Percentiles rank a stretch among this genome's conserved stretches.
phyloP scores from a whole-genome alignment of 208 protist genomes.

The Naegleria lovaniensis region DNA sequence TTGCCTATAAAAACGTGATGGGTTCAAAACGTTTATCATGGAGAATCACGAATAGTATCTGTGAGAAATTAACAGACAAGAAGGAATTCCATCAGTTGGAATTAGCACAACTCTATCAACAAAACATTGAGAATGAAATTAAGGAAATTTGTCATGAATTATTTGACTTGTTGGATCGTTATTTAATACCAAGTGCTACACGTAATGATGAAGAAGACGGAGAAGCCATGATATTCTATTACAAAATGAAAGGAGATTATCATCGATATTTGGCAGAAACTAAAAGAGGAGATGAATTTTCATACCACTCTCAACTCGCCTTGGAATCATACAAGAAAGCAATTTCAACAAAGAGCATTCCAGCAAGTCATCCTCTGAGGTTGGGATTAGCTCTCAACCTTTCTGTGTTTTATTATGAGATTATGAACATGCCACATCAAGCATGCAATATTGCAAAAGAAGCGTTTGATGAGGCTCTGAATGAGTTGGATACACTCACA shows the following conservation, averaged over 20 bases:
- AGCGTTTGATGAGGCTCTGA: neutral
- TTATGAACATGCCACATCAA: neutral
- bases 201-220: neutral
- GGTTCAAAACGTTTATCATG: slow-evolving; percentile 95
- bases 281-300: neutral
- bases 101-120: neutral
- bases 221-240: neutral
- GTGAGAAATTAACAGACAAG: slow-evolving; percentile 85
- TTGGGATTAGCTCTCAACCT: neutral
- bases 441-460: neutral
- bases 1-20: slow-evolving; percentile 99
- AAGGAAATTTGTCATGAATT: neutral
- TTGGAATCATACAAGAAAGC: neutral
- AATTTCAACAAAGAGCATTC: neutral
- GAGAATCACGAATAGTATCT: slow-evolving; percentile 92
- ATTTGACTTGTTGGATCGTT: neutral
- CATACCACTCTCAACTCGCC: neutral
- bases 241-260: neutral
- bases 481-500: neutral
- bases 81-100: neutral
- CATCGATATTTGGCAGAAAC: neutral
- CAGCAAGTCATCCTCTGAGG: neutral
- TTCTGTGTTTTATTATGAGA: neutral
- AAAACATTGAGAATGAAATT: neutral
- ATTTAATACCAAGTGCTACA: neutral